Evolutionary conservation across 306 rosid species (phyloP), one percentile per base, ranked within the genome.

Genomic region (Medicago arabica): DNA sequence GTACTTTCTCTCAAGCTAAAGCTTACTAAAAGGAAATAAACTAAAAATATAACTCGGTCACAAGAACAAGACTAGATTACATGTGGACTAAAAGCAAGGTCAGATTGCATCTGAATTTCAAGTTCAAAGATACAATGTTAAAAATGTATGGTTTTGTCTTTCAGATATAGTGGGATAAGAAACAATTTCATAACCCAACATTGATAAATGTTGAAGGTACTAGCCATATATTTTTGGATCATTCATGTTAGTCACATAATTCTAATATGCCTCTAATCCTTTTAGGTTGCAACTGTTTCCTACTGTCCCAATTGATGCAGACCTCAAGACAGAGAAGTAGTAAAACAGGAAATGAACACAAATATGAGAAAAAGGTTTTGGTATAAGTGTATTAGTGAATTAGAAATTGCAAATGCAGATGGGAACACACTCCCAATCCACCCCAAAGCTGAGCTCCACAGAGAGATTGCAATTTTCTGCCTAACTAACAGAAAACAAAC

Each of bases 221-320:
- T 12, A 46, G 0, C 53, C 53, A 46, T 46, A 46, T 46, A 7
- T 13, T 46, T 46, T 46, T 46, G 53, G 53, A 46, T 46, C 53
- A 46, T 12, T 46, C 53, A 46, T 46, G 53, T 46, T 46, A 46
- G 53, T 57, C 46, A 71, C 15, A 63, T 40, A 38, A 71, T 64
- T 71, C 10, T 69, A 49, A n/a, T 15, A 69, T 21, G 1, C 23
- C 1, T 21, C 23, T 28, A 28, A 0, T 28, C 34, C 23, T 21
- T 21, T 21, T 21, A 0, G 23, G 23, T 21, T 21, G 1, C 1
- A 21, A 21, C n/a, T 44, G 3, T 15, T 44, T 15, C n/a, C n/a
- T n/a, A n/a, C n/a, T n/a, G n/a, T n/a, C n/a, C n/a, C n/a, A n/a
- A n/a, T n/a, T n/a, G n/a, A n/a, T n/a, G n/a, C n/a, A n/a, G n/a